Percentiles rank a stretch among this genome's conserved stretches.
Evolutionary conservation across 768 basidiomycete genomes (phyloP).

Genomic region (Pleurotus pulmonarius): DNA sequence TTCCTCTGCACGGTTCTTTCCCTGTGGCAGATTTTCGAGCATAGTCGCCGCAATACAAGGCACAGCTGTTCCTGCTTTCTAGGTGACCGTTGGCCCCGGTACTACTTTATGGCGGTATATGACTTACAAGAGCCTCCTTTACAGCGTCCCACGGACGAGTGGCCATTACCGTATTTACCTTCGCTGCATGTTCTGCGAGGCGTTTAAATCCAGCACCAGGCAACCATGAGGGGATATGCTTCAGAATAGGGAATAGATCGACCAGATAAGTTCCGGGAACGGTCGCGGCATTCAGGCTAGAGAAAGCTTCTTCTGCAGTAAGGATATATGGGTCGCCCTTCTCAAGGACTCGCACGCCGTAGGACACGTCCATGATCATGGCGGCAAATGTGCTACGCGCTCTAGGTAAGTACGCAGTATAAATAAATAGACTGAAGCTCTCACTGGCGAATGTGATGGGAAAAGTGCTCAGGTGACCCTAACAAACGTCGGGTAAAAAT

Average conservation of each 20-base stretch:
- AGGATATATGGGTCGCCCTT: not conserved
- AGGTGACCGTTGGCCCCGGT: not conserved
- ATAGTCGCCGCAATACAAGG: constrained; percentile 5
- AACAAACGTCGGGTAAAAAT: constrained; percentile 20
- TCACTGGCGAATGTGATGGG: constrained; percentile 23
- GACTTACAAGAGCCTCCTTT: constrained; percentile 1
- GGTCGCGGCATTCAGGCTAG: constrained; percentile 2
- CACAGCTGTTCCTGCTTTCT: constrained; percentile 3
- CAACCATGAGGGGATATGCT: constrained; percentile 4
- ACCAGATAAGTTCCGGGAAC: constrained; percentile 5
- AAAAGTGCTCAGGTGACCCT: constrained; percentile 16
- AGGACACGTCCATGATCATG: constrained; percentile 7
- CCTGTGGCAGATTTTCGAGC: constrained; percentile 1
- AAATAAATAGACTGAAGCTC: not conserved
- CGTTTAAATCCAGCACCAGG: constrained; percentile 6
- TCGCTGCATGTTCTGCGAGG: not conserved
- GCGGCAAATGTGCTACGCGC: constrained; percentile 1
- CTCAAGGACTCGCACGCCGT: constrained; percentile 1
- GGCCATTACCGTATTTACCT: constrained; percentile 5
- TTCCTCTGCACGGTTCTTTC: constrained; percentile 2
- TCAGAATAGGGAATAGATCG: constrained; percentile 6
- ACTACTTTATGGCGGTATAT: not conserved
- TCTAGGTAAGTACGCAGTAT: not conserved
- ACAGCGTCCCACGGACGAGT: constrained; percentile 3
- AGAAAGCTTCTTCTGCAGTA: constrained; percentile 6